Evolutionary conservation across 2,329 filamentous ascomycete species (phyloP), one percentile per base, ranked within the genome.

Genomic region (Stagonosporopsis chrysanthemi): DNA sequence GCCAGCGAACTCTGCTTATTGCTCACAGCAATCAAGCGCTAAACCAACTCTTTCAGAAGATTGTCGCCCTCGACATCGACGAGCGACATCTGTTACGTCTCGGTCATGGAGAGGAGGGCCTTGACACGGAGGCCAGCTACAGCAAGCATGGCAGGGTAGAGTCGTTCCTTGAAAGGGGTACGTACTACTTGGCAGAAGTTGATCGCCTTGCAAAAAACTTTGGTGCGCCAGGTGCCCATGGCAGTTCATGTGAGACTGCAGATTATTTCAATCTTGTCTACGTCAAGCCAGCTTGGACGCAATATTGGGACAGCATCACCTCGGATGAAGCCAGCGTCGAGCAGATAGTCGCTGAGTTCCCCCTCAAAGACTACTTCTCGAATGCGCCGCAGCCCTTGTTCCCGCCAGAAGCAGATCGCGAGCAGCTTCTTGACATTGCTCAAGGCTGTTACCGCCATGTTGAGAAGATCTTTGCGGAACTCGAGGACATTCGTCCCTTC

Each of bases 1-100:
- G 89, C 62, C 92, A 99, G 76, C 90, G 92, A 67, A 99, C 95
- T 0, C 81, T 99, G 17, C 86, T 99, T 38, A 87, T 99, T 62
- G 95, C 95, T 4, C 95, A 99, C 76, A 98, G 94, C 77, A 99
- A 99, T 72, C 96, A 99, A 76, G 96, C 95, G 2, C 82, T 99
- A 9, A 99, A 99, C 71, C 95, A 99, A 74, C 83, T 99, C 1
- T 99, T 99, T 79, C 91, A 96, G 68, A 99, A 99, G 80, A 99
- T 99, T 60, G 89, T 94, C n/a, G 90, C 90, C 5, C 82, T 99
- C 26, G 92, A 98, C 69, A 98, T 99, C 65, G 96, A 99, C 70
- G 90, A 96, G 77, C 88, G 95, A 36, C 95, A 99, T 80, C 83
- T 99, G 56, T 83, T 99, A 49, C 89, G 95, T 58, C 83, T 99